Base-by-base conservation (phyloP, 2,329 filamentous ascomycete species). In the Phyllosticta citriasiana region DNA sequence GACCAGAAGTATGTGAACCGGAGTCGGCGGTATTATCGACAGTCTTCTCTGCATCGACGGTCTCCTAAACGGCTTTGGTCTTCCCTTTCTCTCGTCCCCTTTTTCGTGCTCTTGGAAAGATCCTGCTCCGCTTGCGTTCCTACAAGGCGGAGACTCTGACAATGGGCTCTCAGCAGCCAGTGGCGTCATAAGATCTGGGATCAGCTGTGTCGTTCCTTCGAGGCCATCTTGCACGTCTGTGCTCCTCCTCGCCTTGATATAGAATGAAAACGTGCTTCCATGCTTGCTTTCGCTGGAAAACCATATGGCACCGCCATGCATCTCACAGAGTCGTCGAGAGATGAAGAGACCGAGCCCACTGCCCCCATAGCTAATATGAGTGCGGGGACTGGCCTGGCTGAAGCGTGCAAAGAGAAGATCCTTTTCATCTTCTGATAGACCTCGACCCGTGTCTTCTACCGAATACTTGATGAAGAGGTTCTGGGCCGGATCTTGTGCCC, bases 271-370 rank as follows among this genome's bases (percentile, higher is more conserved):
- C 0, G 74, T 78, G 10, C 72, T 74, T 2, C 73, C 73, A 33
- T 72, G 61, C 1, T 73, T 74, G 6, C 70, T 65, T 4, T 65
- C 62, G 4, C 75, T 76, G 2, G 68, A 69, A 12, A 78, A 77
- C 2, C 77, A 77, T 54, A 79, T 78, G 50, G 78, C 76, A 5
- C 77, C 77, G 25, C 77, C 77, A 64, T 74, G 72, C 62, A 71
- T 73, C 60, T 79, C 76, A 12, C 75, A 74, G 19, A 79, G 69
- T 55, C 78, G 73, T 16, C 77, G 72, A 7, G 74, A 76, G 56
- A 79, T 79, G 63, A 78, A 78, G 0, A 79, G 68, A 0, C 77
- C 77, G 1, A 78, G 66, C 0, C 76, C 77, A 24, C 73, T 75
- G 14, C 77, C 77, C 9, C 77, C 77, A 53, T 79, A 79, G 10